Base-by-base conservation (phyloP, 768 basidiomycete species). In the Lactarius trivialis region DNA sequence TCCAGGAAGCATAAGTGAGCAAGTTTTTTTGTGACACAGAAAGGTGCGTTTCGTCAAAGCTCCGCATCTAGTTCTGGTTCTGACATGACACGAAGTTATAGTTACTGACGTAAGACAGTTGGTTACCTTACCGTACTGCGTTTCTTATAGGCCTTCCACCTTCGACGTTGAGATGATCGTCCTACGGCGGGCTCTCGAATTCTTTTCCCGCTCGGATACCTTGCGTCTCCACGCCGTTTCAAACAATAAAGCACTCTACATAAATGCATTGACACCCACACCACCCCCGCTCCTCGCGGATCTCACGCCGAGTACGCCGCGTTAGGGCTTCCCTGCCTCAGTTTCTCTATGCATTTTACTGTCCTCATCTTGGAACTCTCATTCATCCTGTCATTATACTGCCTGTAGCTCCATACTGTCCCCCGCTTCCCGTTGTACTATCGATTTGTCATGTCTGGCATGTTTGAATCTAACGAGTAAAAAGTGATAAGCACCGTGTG, bases 1-100 rank as follows among this genome's bases (percentile, higher is more conserved):
- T 53, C 57, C 19, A 63, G 37, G 57, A 63, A 24, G 34, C 52
- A 57, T 63, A 63, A 63, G 61, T 63, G 36, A 58, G 30, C 50
- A 6, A 30, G n/a, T n/a, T 11, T 48, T 43, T 37, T 32, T 56
- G 36, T 54, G 33, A 48, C 24, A 53, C 21, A 30, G 32, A 55
- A 58, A 58, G 61, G 61, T 63, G 41, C 43, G n/a, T 12, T 54
- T 54, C 11, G 41, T 45, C 43, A 15, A 7, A 37, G 5, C 34
- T 48, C 21, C 30, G 1, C 28, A 36, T 48, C 26, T 11, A 17
- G 51, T 21, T 12, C 41, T 45, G 21, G n/a, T 48, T 34, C 49
- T 37, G 24, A 62, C 50, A 28, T 28, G 33, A 37, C 24, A 41
- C 11, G 8, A 49, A 50, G 60, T 36, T 55, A 56, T 49, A 56